Evolutionary conservation across 306 rosid species (phyloP).

Genomic region (Boehmeria nivea): DNA sequence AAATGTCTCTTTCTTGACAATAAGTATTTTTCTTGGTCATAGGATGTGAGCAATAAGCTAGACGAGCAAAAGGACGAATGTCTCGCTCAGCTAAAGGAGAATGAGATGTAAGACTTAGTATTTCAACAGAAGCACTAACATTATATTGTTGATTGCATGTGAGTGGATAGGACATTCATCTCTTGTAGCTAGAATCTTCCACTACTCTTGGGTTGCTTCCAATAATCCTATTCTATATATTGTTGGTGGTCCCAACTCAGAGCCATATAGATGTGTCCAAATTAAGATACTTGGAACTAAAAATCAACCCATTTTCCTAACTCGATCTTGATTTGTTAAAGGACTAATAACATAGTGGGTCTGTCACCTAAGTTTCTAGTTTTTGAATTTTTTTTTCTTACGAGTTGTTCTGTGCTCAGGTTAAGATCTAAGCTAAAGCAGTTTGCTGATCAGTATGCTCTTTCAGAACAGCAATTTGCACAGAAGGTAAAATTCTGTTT

Average conservation of each 20-base stretch:
- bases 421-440: slow-evolving; percentile 77
- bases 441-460: slow-evolving; percentile 62
- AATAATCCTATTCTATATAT: too few species aligned
- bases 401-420: slow-evolving; percentile 39
- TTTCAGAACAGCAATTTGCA: slow-evolving; percentile 72
- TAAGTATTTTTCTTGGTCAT: slow-evolving; percentile 25
- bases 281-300: too few species aligned
- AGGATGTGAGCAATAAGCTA: slow-evolving; percentile 89
- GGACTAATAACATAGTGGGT: neutral
- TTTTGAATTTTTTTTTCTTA: neutral
- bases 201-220: too few species aligned
- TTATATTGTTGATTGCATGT: too few species aligned
- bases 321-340: too few species aligned
- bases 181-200: too few species aligned
- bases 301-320: too few species aligned
- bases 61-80: slow-evolving; percentile 95
- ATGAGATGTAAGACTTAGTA: slow-evolving; percentile 97
- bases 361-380: neutral
- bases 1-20: neutral
- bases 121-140: too few species aligned
- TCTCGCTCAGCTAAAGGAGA: slow-evolving; percentile 85
- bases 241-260: too few species aligned
- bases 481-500: slow-evolving; percentile 59
- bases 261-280: too few species aligned
- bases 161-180: too few species aligned